Evolutionary conservation across 805 yeast species (phyloP), one percentile per base, ranked within the genome.

Genomic region (Metschnikowia kunwiensis): DNA sequence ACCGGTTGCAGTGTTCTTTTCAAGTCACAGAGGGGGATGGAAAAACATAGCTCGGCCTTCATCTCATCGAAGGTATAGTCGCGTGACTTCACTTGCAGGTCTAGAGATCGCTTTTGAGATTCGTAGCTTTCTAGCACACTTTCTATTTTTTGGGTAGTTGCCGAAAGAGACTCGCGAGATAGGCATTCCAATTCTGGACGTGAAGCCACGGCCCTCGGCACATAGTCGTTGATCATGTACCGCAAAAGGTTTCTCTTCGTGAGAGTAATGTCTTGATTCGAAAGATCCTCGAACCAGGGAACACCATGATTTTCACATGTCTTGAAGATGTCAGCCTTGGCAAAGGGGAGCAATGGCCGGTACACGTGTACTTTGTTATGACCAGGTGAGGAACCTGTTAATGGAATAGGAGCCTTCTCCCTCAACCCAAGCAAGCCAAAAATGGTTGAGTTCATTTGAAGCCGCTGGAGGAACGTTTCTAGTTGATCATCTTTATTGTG

Each of bases 401-500:
- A 17, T 3, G 74, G 69, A 7, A 67, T 28, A 5, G 48, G 34
- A 1, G 66, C 40, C 7, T 22, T 20, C 2, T 51, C 46, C 24
- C 49, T 51, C 67, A 82, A 78, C 0, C 86, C 83, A 1, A 68
- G 63, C 7, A 82, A 61, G 0, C 94, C 94, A 55, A 70, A 63
- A 5, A 68, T 32, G 9, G 70, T 60, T 3, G 70, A 63, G 34
- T 59, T 58, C 36, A 52, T 56, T 32, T 50, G 55, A 15, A 82
- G 60, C 23, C 94, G 56, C 52, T 79, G 68, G 15, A 81, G 42
- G 43, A 73, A 79, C 0, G 91, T 82, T 50, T 86, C 95, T 10
- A 80, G 36, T 49, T 82, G 87, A 54, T 86, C 95, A 50, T 85
- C 78, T 30, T 65, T 50, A 46, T 78, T 85, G 49, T 86, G 95